These are phyloP conservation scores for Puya raimondii DNA, from an alignment of 176 grass and related monocot genomes.

Conservation along the genomic window DNA sequence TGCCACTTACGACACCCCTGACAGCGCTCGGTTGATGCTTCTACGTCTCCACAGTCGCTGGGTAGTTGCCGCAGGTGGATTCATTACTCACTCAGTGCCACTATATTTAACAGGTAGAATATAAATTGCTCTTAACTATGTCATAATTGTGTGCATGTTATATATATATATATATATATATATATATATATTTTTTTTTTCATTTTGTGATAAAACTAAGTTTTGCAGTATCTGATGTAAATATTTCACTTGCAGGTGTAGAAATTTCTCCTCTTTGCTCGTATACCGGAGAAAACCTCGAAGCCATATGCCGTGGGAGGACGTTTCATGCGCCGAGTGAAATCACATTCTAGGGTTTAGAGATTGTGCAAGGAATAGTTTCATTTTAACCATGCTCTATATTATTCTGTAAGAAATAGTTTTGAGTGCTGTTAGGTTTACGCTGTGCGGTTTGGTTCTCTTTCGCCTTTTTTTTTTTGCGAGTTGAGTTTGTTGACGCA, in stretches of 20 bases:
- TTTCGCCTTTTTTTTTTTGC: not conserved
- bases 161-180: no score
- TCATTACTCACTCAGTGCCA: constrained; percentile 80
- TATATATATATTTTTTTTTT: not conserved
- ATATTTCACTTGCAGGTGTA: constrained; percentile 33
- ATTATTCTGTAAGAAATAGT: not conserved
- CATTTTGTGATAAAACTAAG: not conserved
- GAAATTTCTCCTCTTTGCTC: constrained; percentile 84
- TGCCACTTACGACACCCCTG: constrained; percentile 69
- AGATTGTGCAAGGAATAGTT: no score
- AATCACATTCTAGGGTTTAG: constrained; percentile 47
- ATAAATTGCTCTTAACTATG: no score
- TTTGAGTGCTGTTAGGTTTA: not conserved
- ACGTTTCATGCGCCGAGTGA: constrained; percentile 89
- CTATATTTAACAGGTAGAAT: constrained; percentile 68
- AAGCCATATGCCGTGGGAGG: constrained; percentile 58
- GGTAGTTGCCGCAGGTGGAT: constrained; percentile 91
- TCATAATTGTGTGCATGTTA: not conserved
- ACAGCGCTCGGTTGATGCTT: constrained; percentile 66
- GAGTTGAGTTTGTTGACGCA: not conserved
- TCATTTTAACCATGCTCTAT: not conserved
- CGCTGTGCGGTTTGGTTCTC: not conserved
- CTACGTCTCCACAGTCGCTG: constrained; percentile 87
- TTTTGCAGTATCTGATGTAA: not conserved
- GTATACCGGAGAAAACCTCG: constrained; percentile 70